Base-by-base conservation (phyloP, 495 filamentous ascomycete species). In the Aspergillus sclerotioniger region DNA sequence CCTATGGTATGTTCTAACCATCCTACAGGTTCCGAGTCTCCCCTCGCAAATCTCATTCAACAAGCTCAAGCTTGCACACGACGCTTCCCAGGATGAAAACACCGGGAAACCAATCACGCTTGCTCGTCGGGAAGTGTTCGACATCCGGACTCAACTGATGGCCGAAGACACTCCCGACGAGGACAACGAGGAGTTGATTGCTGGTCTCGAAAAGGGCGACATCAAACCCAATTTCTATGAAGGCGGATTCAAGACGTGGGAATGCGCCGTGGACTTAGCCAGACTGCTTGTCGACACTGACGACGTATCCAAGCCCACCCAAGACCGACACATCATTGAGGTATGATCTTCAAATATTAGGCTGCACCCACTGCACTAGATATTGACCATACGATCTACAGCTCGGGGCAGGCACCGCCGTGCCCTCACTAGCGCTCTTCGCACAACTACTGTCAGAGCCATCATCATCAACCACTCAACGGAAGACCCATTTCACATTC, bases 161-260 rank as follows among this genome's bases (percentile, higher is more conserved):
- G 90, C 90, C 39, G 92, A 97, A 73, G 89, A 90, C 58, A 80
- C 78, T 37, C 72, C 67, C 20, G 63, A 70, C 12, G 70, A 82
- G 31, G 72, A 73, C 41, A 71, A 80, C 45, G 63, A 74, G 61
- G 69, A 76, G 55, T 63, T 77, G 16, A 77, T 78, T 41, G 64
- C 82, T 17, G 85, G 85, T 19, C 78, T 94, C 9, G 90, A 87
- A 32, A 79, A 89, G 65, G 87, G 90, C 57, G 94, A 98, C 68
- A 85, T 98, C 65, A 89, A 86, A 68, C 89, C 90, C 12, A 87
- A 89, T 59, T 86, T 97, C 65, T 98, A 98, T 71, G 94, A 98
- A 70, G 94, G 94, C 37, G 94, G 94, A n/a, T 92, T 97, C 74
- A 98, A 98, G 77, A 96, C 90, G 61, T 98, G 94, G 94, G 94